Percentiles rank a stretch among this genome's conserved stretches.
These are phyloP conservation scores for Penicillium antarcticum DNA, from an alignment of 495 filamentous ascomycete genomes.

Conservation along the genomic window DNA sequence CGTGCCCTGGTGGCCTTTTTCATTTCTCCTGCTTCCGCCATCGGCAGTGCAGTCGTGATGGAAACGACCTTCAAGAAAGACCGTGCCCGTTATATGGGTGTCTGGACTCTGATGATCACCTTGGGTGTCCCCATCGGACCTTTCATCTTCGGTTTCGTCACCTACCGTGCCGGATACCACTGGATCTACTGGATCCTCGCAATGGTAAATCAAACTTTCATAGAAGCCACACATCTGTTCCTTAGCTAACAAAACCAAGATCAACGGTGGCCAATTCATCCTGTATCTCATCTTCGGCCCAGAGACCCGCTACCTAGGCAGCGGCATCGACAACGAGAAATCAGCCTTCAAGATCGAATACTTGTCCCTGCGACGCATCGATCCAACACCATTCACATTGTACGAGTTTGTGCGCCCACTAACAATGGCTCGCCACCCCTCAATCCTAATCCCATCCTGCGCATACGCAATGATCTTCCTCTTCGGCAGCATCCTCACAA, in stretches of 20 bases:
- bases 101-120: conserved; percentile 51
- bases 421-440: conserved; percentile 34
- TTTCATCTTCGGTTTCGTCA: conserved; percentile 48
- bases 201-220: conserved; percentile 29
- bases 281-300: conserved; percentile 53
- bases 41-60: conserved; percentile 50
- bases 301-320: conserved; percentile 49
- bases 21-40: conserved; percentile 50
- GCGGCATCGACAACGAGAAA: conserved; percentile 13
- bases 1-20: conserved; percentile 50
- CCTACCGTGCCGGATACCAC: conserved; percentile 36
- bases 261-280: conserved; percentile 51
- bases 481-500: conserved; percentile 43
- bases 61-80: conserved; percentile 51
- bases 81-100: conserved; percentile 48
- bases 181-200: conserved; percentile 44
- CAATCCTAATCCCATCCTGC: conserved; percentile 45
- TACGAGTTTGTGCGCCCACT: conserved; percentile 48
- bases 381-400: conserved; percentile 43
- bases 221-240: neutral
- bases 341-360: conserved; percentile 37
- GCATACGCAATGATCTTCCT: conserved; percentile 53
- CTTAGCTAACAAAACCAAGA: conserved; percentile 26
- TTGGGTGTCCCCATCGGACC: conserved; percentile 47
- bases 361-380: conserved; percentile 43